Evolutionary conservation across 805 yeast genomes (phyloP).

Genomic region (Wickerhamomyces mucosus): DNA sequence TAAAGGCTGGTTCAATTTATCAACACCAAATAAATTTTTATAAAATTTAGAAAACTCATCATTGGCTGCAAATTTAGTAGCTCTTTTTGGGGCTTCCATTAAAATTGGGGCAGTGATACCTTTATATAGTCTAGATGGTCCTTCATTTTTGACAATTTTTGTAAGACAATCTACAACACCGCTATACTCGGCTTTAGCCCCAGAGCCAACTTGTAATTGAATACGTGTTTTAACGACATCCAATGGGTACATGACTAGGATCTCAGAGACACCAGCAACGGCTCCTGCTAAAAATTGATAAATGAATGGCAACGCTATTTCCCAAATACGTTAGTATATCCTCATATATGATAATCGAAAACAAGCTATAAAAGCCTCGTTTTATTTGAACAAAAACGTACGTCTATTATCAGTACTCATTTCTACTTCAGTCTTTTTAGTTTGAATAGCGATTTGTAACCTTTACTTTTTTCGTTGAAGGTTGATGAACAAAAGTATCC

Average conservation of each 20-base stretch:
- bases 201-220: conserved; percentile 60
- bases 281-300: conserved; percentile 93
- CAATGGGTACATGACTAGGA: conserved; percentile 89
- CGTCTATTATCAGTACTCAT: too few species aligned
- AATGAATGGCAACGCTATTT: conserved; percentile 68
- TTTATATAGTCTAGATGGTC: conserved; percentile 72
- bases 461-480: too few species aligned
- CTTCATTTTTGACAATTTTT: conserved; percentile 82
- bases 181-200: conserved; percentile 50
- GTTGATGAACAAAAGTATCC: too few species aligned
- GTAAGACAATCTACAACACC: conserved; percentile 80
- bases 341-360: too few species aligned
- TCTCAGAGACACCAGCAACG: conserved; percentile 95
- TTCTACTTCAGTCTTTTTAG: too few species aligned
- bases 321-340: too few species aligned
- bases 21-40: conserved; percentile 58
- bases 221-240: conserved; percentile 97
- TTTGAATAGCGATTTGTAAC: too few species aligned
- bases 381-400: too few species aligned
- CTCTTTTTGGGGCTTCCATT: conserved; percentile 99
- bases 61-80: conserved; percentile 96
- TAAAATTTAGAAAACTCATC: conserved; percentile 92
- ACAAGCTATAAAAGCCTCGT: too few species aligned
- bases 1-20: conserved; percentile 66
- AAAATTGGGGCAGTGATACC: conserved; percentile 95